Percentiles rank a stretch among this genome's conserved stretches.
These are phyloP conservation scores for Colletotrichum sp. DNA, from an alignment of 2,329 filamentous ascomycete genomes.

Conservation along the genomic window DNA sequence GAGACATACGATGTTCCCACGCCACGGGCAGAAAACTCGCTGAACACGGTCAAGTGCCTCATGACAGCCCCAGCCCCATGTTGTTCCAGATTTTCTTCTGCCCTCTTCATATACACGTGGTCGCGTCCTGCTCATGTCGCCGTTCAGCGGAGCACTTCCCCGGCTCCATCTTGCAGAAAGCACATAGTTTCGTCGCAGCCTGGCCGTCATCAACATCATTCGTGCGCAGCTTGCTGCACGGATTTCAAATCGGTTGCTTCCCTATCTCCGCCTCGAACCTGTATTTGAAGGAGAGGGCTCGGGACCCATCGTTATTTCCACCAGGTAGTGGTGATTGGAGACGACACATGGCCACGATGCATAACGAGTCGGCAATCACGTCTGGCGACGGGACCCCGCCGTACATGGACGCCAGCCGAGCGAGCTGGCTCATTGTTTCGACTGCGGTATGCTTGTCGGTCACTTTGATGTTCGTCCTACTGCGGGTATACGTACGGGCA, in stretches of 20 bases:
- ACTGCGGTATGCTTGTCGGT: not conserved
- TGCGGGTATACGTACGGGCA: slow-evolving; percentile 6
- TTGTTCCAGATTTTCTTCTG: not conserved
- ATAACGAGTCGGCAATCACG: not conserved
- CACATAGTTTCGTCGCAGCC: not conserved
- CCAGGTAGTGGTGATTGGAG: not conserved
- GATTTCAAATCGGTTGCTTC: not conserved
- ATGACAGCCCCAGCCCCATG: not conserved
- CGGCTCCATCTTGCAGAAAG: not conserved
- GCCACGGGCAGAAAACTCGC: not conserved
- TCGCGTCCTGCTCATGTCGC: not conserved
- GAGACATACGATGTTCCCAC: not conserved
- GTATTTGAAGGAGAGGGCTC: not conserved
- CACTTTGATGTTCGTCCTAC: not conserved
- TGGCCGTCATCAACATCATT: not conserved
- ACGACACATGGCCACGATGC: not conserved
- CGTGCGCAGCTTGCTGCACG: not conserved
- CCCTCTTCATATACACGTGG: not conserved
- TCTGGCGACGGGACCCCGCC: not conserved
- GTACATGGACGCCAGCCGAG: not conserved
- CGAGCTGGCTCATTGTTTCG: not conserved
- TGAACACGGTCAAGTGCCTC: not conserved
- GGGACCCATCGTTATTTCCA: not conserved
- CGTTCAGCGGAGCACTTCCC: not conserved
- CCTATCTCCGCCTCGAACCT: rapidly evolving